Evolutionary conservation across 805 yeast species (phyloP), one percentile per base, ranked within the genome.

Genomic region (Starmerella bombicola): DNA sequence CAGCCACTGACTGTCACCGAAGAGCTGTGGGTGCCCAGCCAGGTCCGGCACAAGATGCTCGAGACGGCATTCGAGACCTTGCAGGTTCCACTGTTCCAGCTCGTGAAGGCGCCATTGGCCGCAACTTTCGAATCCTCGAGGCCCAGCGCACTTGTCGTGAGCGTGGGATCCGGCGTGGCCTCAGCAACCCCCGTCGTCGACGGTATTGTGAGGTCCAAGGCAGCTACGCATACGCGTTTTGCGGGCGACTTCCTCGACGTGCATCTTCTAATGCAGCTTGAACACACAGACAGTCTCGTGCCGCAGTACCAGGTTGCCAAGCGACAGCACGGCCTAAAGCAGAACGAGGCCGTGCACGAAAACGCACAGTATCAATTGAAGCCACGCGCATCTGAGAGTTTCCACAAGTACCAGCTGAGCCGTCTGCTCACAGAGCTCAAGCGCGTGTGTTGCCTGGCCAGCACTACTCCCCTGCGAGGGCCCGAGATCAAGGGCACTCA

Each of bases 111-210:
- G 8, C 91, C 95, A 15, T 76, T 93, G 0, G 80, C 93, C 61
- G 78, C 81, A 1, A 77, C 94, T 2, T 85, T 86, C 61, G 91
- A 86, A 19, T 78, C 79, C 48, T 93, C 93, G 6, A 71, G 91
- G 57, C 82, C 93, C 29, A 80, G 78, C 47, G 83, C 93, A 58
- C 65, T 84, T 25, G 83, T 84, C 33, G 93, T 84, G 30, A 93
- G 83, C 58, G 62, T 84, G 30, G 95, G 95, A 5, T 88, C 82
- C 55, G 85, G 79, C 54, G 62, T 76, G 3, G 68, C 74, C 15
- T 75, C 83, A 44, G 88, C 77, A 1, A 78, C 88, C 5, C 57
- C 57, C 21, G 54, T 54, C 5, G 40, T 54, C n/a, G 57, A 54
- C 32, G 57, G 57, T 31, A 42, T 42, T 12, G 54, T 53, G 31